These are phyloP conservation scores for Corylus avellana DNA, from an alignment of 306 rosid species.

Conservation along the genomic window DNA sequence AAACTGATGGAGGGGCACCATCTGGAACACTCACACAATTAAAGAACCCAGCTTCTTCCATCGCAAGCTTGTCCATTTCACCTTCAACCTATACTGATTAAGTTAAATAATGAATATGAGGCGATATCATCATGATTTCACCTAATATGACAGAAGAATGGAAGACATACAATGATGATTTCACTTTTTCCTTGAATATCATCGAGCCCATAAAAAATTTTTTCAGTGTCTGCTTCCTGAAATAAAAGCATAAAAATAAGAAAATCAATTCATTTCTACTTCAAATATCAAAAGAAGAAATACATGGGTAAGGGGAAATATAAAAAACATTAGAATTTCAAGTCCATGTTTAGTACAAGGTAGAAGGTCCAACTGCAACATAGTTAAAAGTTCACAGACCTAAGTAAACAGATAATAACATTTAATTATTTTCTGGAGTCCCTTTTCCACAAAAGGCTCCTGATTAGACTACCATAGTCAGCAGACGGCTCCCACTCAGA, in stretches of 20 bases:
- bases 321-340: not conserved
- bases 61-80: slow-evolving; percentile 93
- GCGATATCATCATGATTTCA: slow-evolving; percentile 8
- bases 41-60: slow-evolving; percentile 95
- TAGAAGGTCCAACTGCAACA: not conserved
- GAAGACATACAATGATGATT: slow-evolving; percentile 74
- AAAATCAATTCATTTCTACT: not conserved
- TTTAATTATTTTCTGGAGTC: not conserved
- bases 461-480: not conserved
- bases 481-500: not conserved
- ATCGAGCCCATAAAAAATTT: slow-evolving; percentile 88
- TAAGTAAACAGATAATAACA: not conserved
- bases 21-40: slow-evolving; percentile 97
- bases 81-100: slow-evolving; percentile 82
- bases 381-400: not conserved
- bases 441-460: not conserved
- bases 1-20: slow-evolving; percentile 85
- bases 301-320: not conserved
- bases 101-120: slow-evolving; percentile 22
- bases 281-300: not conserved
- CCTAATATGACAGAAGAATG: slow-evolving; percentile 6
- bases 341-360: not conserved
- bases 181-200: slow-evolving; percentile 73
- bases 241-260: slow-evolving; percentile 29
- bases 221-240: slow-evolving; percentile 89